Evolutionary conservation across 2,329 filamentous ascomycete species (phyloP), one percentile per base, ranked within the genome.

Genomic region (Aspergillus sp.): DNA sequence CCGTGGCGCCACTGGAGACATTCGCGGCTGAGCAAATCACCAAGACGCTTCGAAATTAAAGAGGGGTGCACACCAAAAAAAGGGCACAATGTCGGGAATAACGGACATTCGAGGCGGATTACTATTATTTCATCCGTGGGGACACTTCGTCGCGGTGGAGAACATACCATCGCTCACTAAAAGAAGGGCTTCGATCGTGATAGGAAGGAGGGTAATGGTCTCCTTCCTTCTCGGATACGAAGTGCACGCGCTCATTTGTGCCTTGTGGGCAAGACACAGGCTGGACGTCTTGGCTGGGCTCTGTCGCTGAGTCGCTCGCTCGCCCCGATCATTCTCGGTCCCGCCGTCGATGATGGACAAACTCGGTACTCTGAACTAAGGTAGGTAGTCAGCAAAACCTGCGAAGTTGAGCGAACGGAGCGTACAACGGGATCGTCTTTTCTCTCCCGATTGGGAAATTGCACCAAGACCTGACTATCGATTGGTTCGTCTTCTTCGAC

Each of bases 1-100:
- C 54, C 57, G 54, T 62, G 60, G 62, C 55, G 58, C 49, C 54
- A 52, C 51, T 49, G 42, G 29, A 49, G 42, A 50, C 52, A 54
- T 26, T 57, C 50, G 26, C 42, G 49, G 49, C 56, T 59, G 53
- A 29, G 39, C 56, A 58, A 56, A 58, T 58, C 45, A 56, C 46
- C 11, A 32, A 56, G 54, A 26, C 22, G 49, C 45, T 31, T 42
- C 20, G 12, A 26, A 18, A 18, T 55, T 26, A 46, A 46, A 4
- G 39, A 46, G 39, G 29, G 20, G n/a, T 16, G 32, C 10, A 39
- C 14, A 16, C 32, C 31, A 32, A 22, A 59, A 31, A 32, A 49
- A 14, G 18, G n/a, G 7, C 6, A 20, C 10, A 24, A 24, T 6
- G 47, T 36, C 20, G 20, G 45, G 45, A 22, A 7, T 20, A 47